phyloP scores from a whole-genome alignment of 2,329 filamentous ascomycete genomes.

The Cytospora piceicola region DNA sequence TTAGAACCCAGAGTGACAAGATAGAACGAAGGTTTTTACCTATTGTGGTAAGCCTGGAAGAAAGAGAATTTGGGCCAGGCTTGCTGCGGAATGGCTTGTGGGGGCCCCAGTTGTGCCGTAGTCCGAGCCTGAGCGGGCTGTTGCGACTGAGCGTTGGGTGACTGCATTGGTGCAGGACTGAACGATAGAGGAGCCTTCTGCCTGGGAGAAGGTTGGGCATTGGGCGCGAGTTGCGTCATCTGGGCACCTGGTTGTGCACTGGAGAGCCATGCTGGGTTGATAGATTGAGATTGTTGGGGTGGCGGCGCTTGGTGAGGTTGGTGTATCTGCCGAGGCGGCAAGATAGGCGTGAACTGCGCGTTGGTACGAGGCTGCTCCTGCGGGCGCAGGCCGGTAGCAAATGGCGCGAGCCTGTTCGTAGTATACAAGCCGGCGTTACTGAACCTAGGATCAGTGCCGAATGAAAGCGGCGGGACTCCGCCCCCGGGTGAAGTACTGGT shows the following conservation, averaged over 20 bases:
- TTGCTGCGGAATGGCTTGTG: conserved; percentile 18
- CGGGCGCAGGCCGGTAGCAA: conserved; percentile 38
- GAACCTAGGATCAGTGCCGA: conserved; percentile 34
- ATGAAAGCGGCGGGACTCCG: conserved; percentile 31
- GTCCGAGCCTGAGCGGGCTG: conserved; percentile 19
- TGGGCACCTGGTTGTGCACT: conserved; percentile 7
- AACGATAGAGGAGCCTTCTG: conserved; percentile 5
- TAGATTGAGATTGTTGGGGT: conserved; percentile 10
- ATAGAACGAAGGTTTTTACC: conserved; percentile 43
- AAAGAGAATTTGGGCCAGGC: conserved; percentile 60
- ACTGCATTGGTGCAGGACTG: conserved; percentile 3
- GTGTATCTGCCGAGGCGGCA: conserved; percentile 4
- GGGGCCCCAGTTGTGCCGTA: conserved; percentile 1
- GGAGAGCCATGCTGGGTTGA: conserved; percentile 24
- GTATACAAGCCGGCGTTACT: conserved; percentile 32
- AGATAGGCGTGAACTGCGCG: conserved; percentile 12
- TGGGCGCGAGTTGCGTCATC: conserved; percentile 7
- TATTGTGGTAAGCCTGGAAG: conserved; percentile 64
- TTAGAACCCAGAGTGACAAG: not conserved
- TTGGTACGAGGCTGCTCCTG: conserved; percentile 30
- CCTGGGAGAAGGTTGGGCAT: conserved; percentile 10
- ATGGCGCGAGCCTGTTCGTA: conserved; percentile 36
- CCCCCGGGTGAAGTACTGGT: conserved; percentile 33
- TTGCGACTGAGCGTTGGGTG: conserved; percentile 2
- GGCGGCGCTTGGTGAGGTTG: conserved; percentile 12